Conservation (phyloP, 2,329 filamentous ascomycete species). For the Pyrenophora tritici-repentis region DNA sequence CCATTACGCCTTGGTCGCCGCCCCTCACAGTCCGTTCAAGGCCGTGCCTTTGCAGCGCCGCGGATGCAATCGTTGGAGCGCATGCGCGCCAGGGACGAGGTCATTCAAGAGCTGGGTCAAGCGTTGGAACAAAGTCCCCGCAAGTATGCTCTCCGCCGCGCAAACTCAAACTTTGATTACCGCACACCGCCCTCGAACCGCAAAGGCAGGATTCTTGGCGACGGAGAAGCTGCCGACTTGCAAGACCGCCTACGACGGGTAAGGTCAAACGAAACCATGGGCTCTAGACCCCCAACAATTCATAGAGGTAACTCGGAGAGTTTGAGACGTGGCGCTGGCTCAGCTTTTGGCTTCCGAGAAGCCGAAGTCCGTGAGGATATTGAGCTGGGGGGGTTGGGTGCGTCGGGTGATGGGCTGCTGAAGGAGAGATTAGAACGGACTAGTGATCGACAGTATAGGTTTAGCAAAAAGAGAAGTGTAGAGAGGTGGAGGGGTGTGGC, state of each 20-base stretch:
- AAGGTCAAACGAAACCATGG: slow-evolving; percentile 40
- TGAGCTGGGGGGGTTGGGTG: slow-evolving; percentile 36
- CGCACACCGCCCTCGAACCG: slow-evolving; percentile 43
- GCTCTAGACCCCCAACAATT: slow-evolving; percentile 23
- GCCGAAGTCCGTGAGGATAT: slow-evolving; percentile 46
- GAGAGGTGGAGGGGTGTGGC: slow-evolving; percentile 44
- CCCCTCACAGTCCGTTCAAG: slow-evolving; percentile 51
- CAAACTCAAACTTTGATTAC: slow-evolving; percentile 39
- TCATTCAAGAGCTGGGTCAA: slow-evolving; percentile 49
- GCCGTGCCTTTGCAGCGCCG: slow-evolving; percentile 59
- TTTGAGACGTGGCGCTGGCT: slow-evolving; percentile 30
- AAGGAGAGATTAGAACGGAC: slow-evolving; percentile 40
- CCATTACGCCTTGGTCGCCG: slow-evolving; percentile 39
- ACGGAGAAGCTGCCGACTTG: slow-evolving; percentile 38
- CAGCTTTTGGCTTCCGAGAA: slow-evolving; percentile 43
- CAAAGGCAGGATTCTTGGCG: slow-evolving; percentile 38
- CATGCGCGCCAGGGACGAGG: slow-evolving; percentile 49
- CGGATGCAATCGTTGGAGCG: slow-evolving; percentile 57
- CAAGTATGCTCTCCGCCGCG: slow-evolving; percentile 42
- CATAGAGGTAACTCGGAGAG: slow-evolving; percentile 28
- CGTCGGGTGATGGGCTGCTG: slow-evolving; percentile 32
- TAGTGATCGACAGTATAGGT: slow-evolving; percentile 39
- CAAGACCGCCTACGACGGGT: slow-evolving; percentile 36
- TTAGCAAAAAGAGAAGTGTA: slow-evolving; percentile 41
- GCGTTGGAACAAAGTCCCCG: slow-evolving; percentile 52